Base-by-base conservation (phyloP, 2,329 filamentous ascomycete species). In the Alternaria longipes region DNA sequence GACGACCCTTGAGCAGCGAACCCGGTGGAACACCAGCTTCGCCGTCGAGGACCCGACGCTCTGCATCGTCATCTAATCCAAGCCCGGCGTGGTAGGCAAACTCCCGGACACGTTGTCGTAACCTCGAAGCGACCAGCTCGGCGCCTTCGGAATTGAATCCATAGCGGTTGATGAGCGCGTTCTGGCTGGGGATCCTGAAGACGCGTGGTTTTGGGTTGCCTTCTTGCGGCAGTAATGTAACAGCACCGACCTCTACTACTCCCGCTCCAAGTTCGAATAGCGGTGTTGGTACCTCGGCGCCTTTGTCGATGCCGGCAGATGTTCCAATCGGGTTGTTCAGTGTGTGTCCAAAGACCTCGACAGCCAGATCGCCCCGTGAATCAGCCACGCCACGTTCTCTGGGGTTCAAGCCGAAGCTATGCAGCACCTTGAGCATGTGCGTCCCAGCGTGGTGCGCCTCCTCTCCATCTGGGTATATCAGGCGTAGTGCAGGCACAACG, bases 301-400 rank as follows among this genome's bases (percentile, higher is more conserved):
- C 87, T 84, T 99, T 98, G 83, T 98, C 95, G 44, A 99, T 88
- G 9, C 95, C 95, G 5, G 93, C 95, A n/a, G 93, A 96, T 65
- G 96, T 97, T 58, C 91, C 95, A 71, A 99, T 89, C 1, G 95
- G 95, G 80, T 97, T 98, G 71, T 87, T 84, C 47, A 99, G 81
- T 4, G 82, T 85, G 63, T 90, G 87, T 36, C 91, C 93, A 76
- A 97, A 97, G 20, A 98, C 89, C 53, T 88, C 83, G 8, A 87
- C 84, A 49, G 81, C 79, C 50, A 90, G 74, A 66, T 84, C 84
- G 3, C 84, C 84, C 64, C 83, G 80, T 9, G 81, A 78, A 67
- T 88, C 86, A 2, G 79, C 81, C 60, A 85, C 81, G n/a, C 87
- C 86, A 54, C 95, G 89, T 78, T 99, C 95, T 59, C 94, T 87